phyloP scores from a whole-genome alignment of 2,329 filamentous ascomycete genomes.

The Penicillium sp. region DNA sequence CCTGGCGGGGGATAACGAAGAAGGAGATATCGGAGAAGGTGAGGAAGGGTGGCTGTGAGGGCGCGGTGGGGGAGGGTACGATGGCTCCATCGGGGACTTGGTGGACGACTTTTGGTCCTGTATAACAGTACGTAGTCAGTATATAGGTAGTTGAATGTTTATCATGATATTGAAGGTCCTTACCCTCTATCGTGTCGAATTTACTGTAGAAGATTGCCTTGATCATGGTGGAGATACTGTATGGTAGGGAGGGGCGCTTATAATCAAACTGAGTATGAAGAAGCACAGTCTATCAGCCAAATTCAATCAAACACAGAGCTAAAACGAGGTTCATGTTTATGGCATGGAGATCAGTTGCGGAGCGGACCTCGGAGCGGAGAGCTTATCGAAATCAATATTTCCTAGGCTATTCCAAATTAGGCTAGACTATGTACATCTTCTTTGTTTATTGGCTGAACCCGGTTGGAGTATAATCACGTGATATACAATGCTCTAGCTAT shows the following conservation, averaged over 20 bases:
- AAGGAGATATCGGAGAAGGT: slow-evolving; percentile 84
- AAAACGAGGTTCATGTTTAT: background rate
- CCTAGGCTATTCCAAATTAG: background rate
- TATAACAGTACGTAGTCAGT: slow-evolving; percentile 1
- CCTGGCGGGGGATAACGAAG: slow-evolving; percentile 91
- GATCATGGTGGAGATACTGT: slow-evolving; percentile 50
- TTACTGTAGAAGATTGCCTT: slow-evolving; percentile 67
- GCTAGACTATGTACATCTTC: background rate
- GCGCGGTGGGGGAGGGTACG: slow-evolving; percentile 46
- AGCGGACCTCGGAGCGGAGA: slow-evolving; percentile 9
- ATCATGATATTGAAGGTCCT: background rate
- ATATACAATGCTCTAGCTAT: background rate
- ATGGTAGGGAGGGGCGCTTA: background rate
- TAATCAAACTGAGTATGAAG: background rate
- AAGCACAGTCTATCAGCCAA: background rate
- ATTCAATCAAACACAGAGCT: background rate
- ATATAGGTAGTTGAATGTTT: background rate
- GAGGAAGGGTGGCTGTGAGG: slow-evolving; percentile 64
- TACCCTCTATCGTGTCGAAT: slow-evolving; percentile 61
- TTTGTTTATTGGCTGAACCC: background rate
- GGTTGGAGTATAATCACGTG: background rate
- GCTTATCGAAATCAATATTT: slow-evolving; percentile 9
- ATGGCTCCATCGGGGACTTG: slow-evolving; percentile 64
- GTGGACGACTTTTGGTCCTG: slow-evolving; percentile 63
- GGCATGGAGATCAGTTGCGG: slow-evolving; percentile 5